A percentile compares a stretch with the other conserved stretches of the same genome.
Conservation (phyloP, 2,329 filamentous ascomycete genomes). For the Incumbomyces lentus region DNA sequence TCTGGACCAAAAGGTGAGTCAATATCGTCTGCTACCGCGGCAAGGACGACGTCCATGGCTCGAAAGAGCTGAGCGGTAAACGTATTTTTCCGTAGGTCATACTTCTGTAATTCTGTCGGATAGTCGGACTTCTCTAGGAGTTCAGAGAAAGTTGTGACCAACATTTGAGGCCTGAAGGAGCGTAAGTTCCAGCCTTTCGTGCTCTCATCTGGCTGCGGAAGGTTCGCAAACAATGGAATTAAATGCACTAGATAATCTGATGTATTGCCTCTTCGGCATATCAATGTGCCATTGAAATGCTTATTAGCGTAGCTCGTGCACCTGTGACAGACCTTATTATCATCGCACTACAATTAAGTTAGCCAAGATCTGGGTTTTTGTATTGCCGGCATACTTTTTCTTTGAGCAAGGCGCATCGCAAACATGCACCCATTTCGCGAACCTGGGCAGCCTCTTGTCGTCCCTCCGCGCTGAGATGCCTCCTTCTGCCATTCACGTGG, state of each 20-base stretch:
- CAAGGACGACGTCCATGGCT: constrained; percentile 5
- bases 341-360: background rate
- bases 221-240: constrained; percentile 2
- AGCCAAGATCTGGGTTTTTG: background rate
- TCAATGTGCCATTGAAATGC: constrained; percentile 7
- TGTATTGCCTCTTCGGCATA: constrained; percentile 5
- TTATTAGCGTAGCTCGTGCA: constrained; percentile 5
- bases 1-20: background rate
- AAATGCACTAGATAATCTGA: constrained; percentile 5
- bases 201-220: constrained; percentile 1
- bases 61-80: background rate
- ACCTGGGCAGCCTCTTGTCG: constrained; percentile 7
- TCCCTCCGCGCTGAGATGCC: constrained; percentile 7
- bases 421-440: constrained; percentile 5
- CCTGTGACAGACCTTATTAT: constrained; percentile 4
- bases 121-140: background rate
- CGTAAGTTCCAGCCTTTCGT: constrained; percentile 6
- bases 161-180: background rate
- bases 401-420: constrained; percentile 5
- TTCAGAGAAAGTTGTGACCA: constrained; percentile 1
- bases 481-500: constrained; percentile 1
- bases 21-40: background rate
- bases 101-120: background rate
- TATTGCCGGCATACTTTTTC: background rate
- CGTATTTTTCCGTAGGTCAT: constrained; percentile 2